Base-by-base conservation (phyloP, 768 basidiomycete species). In the Naganishia randhawae region DNA sequence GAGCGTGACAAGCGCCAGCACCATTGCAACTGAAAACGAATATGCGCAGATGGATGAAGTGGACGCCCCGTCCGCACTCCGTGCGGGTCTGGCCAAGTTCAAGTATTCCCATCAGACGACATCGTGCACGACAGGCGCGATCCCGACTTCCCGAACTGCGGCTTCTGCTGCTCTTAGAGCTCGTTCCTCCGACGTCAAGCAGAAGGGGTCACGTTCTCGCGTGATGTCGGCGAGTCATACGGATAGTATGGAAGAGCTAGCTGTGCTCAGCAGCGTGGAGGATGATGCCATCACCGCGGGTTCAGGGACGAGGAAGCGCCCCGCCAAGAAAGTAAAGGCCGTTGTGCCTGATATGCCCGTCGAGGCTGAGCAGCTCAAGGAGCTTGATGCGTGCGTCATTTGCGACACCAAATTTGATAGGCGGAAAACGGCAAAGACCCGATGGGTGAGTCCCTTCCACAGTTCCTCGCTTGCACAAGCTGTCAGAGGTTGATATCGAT, bases 371-470 rank as follows among this genome's bases (percentile, higher is more conserved):
- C 52, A 55, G 69, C 54, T 69, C 32, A 69, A 64, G 29, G 64
- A 66, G 32, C 25, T 69, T 27, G 50, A 61, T 6, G 63, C 14
- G n/a, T 69, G 69, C 66, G 64, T 69, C 9, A 64, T 69, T 11
- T 69, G 69, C 37, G 69, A 54, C 9, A 61, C 16, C 41, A 45
- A 17, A 19, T 69, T 64, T 64, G 35, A 35, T 27, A 16, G 39
- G 27, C 39, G 69, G 37, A 48, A 61, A 64, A 55, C 55, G 31
- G 39, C 55, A 5, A 69, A 69, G 55, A 69, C 69, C 32, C 65
- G 65, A 66, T 69, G 69, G 69, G 69, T 69, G 48, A 57, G 68
- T 69, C n/a, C 10, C n/a, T 22, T 19, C 19, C n/a, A 8, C 19
- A 4, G 16, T 14, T n/a, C 10, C 27, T 10, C 14, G 25, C 19